These are phyloP conservation scores for Penicillium daleae DNA, from an alignment of 495 filamentous ascomycete genomes.

Conservation along the genomic window DNA sequence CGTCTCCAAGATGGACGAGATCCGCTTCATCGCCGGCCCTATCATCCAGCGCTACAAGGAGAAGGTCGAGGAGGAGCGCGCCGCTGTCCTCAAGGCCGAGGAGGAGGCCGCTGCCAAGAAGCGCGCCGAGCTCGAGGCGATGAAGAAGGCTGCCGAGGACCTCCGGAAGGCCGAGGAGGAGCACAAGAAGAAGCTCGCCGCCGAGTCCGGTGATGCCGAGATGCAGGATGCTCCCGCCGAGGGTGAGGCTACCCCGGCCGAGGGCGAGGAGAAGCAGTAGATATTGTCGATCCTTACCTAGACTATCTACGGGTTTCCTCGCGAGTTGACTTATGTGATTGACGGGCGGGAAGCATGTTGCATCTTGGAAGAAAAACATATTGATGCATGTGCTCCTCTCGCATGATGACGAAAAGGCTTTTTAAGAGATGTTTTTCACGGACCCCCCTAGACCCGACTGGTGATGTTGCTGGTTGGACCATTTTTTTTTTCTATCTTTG, in stretches of 20 bases:
- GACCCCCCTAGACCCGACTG: constrained; percentile 29
- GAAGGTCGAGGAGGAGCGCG: constrained; percentile 87
- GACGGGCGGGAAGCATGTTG: background rate
- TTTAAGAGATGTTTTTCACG: constrained; percentile 34
- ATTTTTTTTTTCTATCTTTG: constrained; percentile 23
- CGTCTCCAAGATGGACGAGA: constrained; percentile 92
- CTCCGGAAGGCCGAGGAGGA: constrained; percentile 55
- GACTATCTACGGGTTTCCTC: constrained; percentile 10
- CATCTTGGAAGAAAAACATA: background rate
- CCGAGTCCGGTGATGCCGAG: constrained; percentile 53
- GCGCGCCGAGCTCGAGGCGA: constrained; percentile 70
- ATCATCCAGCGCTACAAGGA: constrained; percentile 95
- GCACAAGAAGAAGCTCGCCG: constrained; percentile 39
- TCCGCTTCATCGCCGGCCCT: constrained; percentile 86
- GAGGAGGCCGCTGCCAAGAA: constrained; percentile 86
- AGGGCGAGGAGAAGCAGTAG: constrained; percentile 52
- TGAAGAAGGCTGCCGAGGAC: constrained; percentile 58
- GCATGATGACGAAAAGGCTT: constrained; percentile 37
- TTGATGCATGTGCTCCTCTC: background rate
- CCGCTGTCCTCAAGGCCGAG: constrained; percentile 71
- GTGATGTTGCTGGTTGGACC: constrained; percentile 18
- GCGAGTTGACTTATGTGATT: background rate
- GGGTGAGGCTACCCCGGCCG: constrained; percentile 43
- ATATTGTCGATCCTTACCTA: constrained; percentile 13
- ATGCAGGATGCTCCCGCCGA: constrained; percentile 58